Evolutionary conservation across 1,284 basidiomycete species (phyloP).

Genomic region (Ceratobasidium sp.): DNA sequence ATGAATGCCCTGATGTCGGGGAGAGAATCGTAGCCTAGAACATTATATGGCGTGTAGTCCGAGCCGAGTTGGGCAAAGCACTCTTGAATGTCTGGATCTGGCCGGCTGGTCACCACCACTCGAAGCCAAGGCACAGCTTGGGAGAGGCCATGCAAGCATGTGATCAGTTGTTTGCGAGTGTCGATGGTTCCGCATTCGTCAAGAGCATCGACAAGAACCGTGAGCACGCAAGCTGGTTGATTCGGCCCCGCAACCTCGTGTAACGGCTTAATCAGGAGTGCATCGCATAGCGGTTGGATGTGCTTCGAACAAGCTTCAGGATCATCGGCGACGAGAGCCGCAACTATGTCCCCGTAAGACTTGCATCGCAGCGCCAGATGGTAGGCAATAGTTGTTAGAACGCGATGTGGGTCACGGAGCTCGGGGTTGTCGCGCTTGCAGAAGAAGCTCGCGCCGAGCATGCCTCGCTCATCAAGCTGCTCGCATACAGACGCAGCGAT

Average conservation of each 20-base stretch:
- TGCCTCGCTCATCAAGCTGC: slow-evolving; percentile 14
- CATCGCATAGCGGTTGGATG: not conserved
- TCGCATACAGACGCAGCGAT: slow-evolving; percentile 52
- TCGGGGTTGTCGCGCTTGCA: slow-evolving; percentile 52
- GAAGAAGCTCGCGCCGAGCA: slow-evolving; percentile 55
- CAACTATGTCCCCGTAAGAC: not conserved
- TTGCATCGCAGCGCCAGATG: not conserved
- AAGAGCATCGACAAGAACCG: slow-evolving; percentile 44
- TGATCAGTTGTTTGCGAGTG: not conserved
- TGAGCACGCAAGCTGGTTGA: not conserved
- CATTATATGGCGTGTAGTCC: not conserved
- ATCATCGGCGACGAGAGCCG: not conserved
- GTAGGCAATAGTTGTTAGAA: slow-evolving; percentile 37
- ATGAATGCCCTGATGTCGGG: slow-evolving; percentile 28
- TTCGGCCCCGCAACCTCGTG: not conserved
- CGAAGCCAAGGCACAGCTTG: slow-evolving; percentile 1
- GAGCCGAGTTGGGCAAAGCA: not conserved
- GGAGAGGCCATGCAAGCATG: not conserved
- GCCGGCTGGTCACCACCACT: slow-evolving; percentile 37
- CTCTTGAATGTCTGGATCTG: slow-evolving; percentile 30
- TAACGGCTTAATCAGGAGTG: slow-evolving; percentile 5
- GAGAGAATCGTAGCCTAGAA: no score
- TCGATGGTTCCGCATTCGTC: slow-evolving; percentile 39
- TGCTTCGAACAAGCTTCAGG: not conserved
- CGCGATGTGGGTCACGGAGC: slow-evolving; percentile 19